A percentile compares a stretch with the other conserved stretches of the same genome.
phyloP scores from a whole-genome alignment of 805 yeast genomes.

The Cyberlindnera euphorbiae region DNA sequence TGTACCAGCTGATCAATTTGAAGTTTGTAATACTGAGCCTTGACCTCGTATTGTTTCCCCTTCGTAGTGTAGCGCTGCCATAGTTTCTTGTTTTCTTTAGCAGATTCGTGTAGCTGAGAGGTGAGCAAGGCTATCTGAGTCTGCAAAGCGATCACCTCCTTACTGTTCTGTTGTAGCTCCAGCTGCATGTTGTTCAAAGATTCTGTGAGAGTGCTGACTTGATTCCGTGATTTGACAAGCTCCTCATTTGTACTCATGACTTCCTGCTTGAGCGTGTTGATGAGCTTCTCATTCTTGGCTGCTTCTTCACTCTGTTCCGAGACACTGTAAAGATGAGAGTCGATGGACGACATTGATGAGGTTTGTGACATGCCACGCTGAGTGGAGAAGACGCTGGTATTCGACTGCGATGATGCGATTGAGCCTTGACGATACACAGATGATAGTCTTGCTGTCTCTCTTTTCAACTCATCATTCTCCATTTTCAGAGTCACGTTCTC shows the following conservation, averaged over 20 bases:
- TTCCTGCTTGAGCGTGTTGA: slow-evolving; percentile 9
- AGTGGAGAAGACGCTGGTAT: slow-evolving; percentile 7
- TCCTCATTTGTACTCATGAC: slow-evolving; percentile 6
- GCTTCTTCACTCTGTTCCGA: slow-evolving; percentile 5
- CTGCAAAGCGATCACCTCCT: background rate
- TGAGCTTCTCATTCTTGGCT: slow-evolving; percentile 13
- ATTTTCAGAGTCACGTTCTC: slow-evolving; percentile 17
- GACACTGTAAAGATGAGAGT: slow-evolving; percentile 7
- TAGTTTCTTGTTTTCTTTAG: slow-evolving; percentile 1
- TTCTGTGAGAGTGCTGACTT: background rate
- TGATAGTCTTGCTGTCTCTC: slow-evolving; percentile 8
- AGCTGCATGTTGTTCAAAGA: background rate
- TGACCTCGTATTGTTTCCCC: slow-evolving; percentile 12
- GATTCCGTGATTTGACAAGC: slow-evolving; percentile 1
- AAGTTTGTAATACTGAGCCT: slow-evolving; percentile 12
- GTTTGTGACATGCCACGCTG: slow-evolving; percentile 14
- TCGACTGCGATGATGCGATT: slow-evolving; percentile 7
- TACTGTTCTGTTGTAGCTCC: background rate
- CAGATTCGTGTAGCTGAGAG: background rate
- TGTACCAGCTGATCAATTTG: slow-evolving; percentile 13
- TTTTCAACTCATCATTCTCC: slow-evolving; percentile 16
- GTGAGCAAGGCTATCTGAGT: slow-evolving; percentile 1
- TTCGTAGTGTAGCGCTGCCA: slow-evolving; percentile 6
- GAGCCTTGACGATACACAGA: slow-evolving; percentile 14
- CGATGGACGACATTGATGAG: slow-evolving; percentile 19